phyloP scores from a whole-genome alignment of 2,329 filamentous ascomycete genomes.

The Neophaeococcomyces aloes region DNA sequence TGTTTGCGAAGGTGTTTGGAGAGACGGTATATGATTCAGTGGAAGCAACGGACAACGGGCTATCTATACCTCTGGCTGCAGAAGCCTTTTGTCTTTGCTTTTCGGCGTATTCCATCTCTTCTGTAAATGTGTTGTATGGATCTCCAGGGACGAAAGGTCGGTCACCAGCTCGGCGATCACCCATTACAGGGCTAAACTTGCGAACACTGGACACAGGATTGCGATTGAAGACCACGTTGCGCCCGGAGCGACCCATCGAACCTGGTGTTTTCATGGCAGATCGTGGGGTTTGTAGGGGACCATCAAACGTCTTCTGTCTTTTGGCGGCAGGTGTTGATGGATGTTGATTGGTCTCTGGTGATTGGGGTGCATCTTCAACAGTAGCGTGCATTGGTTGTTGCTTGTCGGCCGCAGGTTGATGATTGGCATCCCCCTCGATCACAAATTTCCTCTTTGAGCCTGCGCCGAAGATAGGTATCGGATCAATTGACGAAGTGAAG shows the following conservation, averaged over 20 bases:
- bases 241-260: conserved; percentile 4
- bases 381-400: conserved; percentile 1
- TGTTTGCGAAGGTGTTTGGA: background rate
- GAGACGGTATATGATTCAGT: background rate
- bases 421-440: background rate
- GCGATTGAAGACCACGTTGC: conserved; percentile 5
- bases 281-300: conserved; percentile 2
- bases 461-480: background rate
- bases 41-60: background rate
- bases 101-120: background rate
- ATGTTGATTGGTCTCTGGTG: background rate
- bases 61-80: background rate
- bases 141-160: background rate
- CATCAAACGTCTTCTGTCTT: conserved; percentile 1
- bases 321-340: conserved; percentile 3
- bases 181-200: conserved; percentile 1
- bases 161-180: conserved; percentile 4
- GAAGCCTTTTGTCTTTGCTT: no score
- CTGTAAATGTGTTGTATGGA: background rate
- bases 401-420: background rate
- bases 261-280: conserved; percentile 8
- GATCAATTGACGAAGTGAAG: background rate
- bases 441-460: background rate
- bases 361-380: conserved; percentile 4
- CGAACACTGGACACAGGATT: conserved; percentile 7